Evolutionary conservation across 306 rosid species (phyloP), one percentile per base, ranked within the genome.

Genomic region (Myrica gale): DNA sequence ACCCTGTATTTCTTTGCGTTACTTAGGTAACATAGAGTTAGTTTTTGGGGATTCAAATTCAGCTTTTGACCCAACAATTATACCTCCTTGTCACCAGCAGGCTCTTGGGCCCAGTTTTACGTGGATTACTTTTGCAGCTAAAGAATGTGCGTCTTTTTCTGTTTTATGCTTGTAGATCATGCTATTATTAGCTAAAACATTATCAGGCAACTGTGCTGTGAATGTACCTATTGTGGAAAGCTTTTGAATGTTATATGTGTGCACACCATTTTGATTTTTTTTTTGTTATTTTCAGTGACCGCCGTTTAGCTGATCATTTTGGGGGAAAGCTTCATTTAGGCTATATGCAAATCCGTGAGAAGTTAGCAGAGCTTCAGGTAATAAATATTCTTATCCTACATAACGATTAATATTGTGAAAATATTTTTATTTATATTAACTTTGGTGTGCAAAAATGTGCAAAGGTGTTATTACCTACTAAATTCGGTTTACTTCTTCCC

Each of bases 81-180:
- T 92, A 88, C 99, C 99, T 93, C 98, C 97, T 96, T 96, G 93
- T 96, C 92, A 90, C 98, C 99, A 96, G 99, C 99, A 96, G 97
- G 97, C 99, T 92, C 88, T 96, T 92, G 97, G 88, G 94, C 97
- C 99, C 87, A 90, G 94, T 92, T 92, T 89, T 96, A 89, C 98
- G 98, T 83, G 98, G 99, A 96, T 92, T 90, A 92, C 98, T 96
- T 90, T 89, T 96, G 96, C 99, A 82, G 98, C 99, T 96, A 92
- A 88, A 90, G 96, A 96, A 93, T 92, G 98, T 92, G 99, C 97
- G 99, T 96, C 92, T 90, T 88, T 88, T 90, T 89, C 85, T 93
- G 86, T 92, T 90, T 86, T 84, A 80, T 89, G 89, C 90, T 90
- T 89, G 91, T 83, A 87, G 96, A 92, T 90, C 89, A 80, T 88